Base-by-base conservation (phyloP, 352 stramenopile genomes). In the Pelagophyceae sp. region DNA sequence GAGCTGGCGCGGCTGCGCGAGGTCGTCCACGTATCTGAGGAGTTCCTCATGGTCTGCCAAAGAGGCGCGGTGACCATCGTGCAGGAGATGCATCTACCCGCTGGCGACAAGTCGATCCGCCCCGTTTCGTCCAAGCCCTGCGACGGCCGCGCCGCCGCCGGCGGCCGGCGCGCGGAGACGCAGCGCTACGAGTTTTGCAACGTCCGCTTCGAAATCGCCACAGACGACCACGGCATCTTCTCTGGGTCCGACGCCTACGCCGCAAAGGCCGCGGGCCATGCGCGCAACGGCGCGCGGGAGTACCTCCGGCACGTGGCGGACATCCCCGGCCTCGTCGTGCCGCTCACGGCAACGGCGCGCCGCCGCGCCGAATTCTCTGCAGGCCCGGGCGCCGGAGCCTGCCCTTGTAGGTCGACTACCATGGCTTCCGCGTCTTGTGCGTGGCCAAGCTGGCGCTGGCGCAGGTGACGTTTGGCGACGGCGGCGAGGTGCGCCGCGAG, bases 201-300 rank as follows among this genome's bases (percentile, higher is more conserved):
- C 51, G 95, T 97, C 29, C 79, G 90, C 1, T 96, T 96, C 80
- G 89, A 94, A 80, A 80, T 97, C 25, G 92, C 85, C 71, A 89
- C 85, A 0, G 92, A 96, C 63, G 91, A 97, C 72, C 89, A 97
- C 77, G 92, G 92, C 27, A 83, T 93, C 1, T 97, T 90, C 75
- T 92, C 96, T 72, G 85, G 90, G 11, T 94, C 86, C 0, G 89
- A 97, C 74, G 92, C 96, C 72, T 85, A 86, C 58, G 86, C 92
- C 0, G 88, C 89, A 25, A 97, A 97, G 82, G 88, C 82, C 23
- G 90, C 84, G 0, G 88, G 87, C 38, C 85, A 94, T 37, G 89
- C 94, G 76, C 80, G 90, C 38, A 91, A 94, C 69, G 93, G 89
- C 6, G 85, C 87, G 0, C 77, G 95, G 61, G 82, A 82, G 70